Evolutionary conservation across 352 stramenopile genomes (phyloP), one percentile per base, ranked within the genome.

Genomic region (Globisporangium alternatum): DNA sequence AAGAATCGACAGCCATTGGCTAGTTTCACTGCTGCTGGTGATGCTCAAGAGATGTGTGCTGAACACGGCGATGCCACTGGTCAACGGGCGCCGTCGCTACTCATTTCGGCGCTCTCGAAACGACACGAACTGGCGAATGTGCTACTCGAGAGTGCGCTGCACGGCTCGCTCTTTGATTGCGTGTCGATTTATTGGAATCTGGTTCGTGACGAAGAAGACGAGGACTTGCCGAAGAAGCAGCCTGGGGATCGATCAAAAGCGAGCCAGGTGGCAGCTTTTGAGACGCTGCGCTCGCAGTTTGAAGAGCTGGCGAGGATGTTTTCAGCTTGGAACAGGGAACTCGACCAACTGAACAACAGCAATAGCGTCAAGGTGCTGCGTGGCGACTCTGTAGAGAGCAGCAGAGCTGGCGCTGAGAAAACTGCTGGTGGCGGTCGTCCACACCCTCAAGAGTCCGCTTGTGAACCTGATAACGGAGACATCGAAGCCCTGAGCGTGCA

Each of bases 91-190:
- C 83, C 83, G 41, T 91, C 83, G 21, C 65, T 91, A 19, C 64
- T 91, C 31, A 68, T 88, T 13, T 84, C 80, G 3, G 69, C 80
- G 13, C 65, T 91, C 3, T 21, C 55, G 0, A 89, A 90, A 55
- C 78, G 80, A 5, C 78, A 77, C 54, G 74, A 75, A 9, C 49
- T 79, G 4, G 61, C 62, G 56, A 48, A 52, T 0, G 35, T 89
- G 19, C 33, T 80, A 12, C 65, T 90, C 1, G 78, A 91, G 62
- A 71, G 62, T 31, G 66, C 73, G 8, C 47, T 82, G 9, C 66
- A 56, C 19, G 37, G 52, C 5, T n/a, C 45, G 12, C 65, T 86
- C 21, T 47, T 80, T 45, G 37, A 39, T 19, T 47, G 48, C 6
- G 25, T 62, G 31, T 31, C 49, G 28, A 7, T 22, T 2, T 51